Evolutionary conservation across 768 basidiomycete genomes (phyloP).

Genomic region (Lyophyllum atratum): DNA sequence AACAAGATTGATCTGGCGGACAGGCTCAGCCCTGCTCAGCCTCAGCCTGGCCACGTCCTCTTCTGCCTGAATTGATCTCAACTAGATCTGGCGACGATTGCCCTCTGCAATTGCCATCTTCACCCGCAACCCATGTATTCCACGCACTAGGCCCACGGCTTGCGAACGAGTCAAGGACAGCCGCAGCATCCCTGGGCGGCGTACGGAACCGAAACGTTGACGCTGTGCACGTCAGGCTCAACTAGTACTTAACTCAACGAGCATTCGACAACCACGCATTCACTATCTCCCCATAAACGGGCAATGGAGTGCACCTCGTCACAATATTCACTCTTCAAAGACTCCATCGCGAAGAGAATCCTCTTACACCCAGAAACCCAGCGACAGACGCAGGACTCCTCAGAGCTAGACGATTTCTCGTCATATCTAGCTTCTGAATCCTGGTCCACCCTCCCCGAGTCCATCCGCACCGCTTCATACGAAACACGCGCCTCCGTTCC

Average conservation of each 20-base stretch:
- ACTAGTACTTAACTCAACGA: too few species aligned
- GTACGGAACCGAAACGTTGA: neutral
- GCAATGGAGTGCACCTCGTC: neutral
- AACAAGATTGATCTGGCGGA: too few species aligned
- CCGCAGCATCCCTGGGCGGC: neutral
- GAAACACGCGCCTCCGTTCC: constrained; percentile 32
- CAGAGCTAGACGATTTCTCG: constrained; percentile 52
- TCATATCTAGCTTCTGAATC: constrained; percentile 52
- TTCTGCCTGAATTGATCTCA: too few species aligned
- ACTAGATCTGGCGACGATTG: too few species aligned
- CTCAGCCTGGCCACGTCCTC: too few species aligned
- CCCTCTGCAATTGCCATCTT: neutral
- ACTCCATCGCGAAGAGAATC: constrained; percentile 44
- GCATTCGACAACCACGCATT: too few species aligned
- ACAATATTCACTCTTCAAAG: constrained; percentile 37
- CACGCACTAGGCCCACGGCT: neutral
- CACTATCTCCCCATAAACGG: neutral
- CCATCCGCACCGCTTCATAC: constrained; percentile 38
- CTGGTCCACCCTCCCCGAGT: constrained; percentile 44
- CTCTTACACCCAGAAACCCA: constrained; percentile 28
- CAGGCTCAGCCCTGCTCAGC: too few species aligned
- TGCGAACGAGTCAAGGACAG: neutral
- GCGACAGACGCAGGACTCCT: constrained; percentile 18
- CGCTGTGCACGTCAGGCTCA: neutral
- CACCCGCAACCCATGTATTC: neutral